Conservation (phyloP, 2,329 filamentous ascomycete genomes). For the Lachnellula hyalina region DNA sequence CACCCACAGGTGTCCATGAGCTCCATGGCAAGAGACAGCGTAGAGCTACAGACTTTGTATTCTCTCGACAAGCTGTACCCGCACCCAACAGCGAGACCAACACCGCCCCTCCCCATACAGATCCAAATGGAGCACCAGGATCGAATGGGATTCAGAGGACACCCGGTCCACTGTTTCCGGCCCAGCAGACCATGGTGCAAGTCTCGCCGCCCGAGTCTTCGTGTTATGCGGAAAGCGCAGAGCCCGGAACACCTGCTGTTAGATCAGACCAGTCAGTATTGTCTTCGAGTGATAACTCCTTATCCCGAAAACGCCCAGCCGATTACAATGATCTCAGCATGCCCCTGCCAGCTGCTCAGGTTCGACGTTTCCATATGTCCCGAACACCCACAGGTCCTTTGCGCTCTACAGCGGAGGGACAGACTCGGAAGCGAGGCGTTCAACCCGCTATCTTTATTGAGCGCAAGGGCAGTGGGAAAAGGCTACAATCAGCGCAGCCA, state of each 20-base stretch:
- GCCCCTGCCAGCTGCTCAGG: slow-evolving; percentile 25
- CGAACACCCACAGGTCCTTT: slow-evolving; percentile 22
- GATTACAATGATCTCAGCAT: background rate
- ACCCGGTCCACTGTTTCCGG: background rate
- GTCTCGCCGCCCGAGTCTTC: too few species aligned
- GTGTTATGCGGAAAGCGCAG: too few species aligned
- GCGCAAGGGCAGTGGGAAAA: slow-evolving; percentile 36
- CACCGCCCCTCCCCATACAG: background rate
- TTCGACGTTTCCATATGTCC: slow-evolving; percentile 52
- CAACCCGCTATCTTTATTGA: slow-evolving; percentile 50
- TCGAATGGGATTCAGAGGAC: background rate
- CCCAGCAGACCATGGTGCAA: background rate
- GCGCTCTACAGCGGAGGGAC: background rate
- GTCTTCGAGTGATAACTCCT: too few species aligned
- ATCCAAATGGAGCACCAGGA: background rate
- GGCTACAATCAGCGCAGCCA: background rate
- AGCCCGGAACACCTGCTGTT: too few species aligned
- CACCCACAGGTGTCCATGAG: slow-evolving; percentile 27
- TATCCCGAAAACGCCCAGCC: background rate
- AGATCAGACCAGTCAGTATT: too few species aligned
- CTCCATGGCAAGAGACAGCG: slow-evolving; percentile 22
- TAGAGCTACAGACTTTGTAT: slow-evolving; percentile 24
- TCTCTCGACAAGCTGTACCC: slow-evolving; percentile 22
- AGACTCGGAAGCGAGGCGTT: slow-evolving; percentile 17
- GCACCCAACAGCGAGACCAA: slow-evolving; percentile 1